Evolutionary conservation across 2,329 filamentous ascomycete genomes (phyloP), one percentile per base, ranked within the genome.

Genomic region (Trichoderma koningiopsis): DNA sequence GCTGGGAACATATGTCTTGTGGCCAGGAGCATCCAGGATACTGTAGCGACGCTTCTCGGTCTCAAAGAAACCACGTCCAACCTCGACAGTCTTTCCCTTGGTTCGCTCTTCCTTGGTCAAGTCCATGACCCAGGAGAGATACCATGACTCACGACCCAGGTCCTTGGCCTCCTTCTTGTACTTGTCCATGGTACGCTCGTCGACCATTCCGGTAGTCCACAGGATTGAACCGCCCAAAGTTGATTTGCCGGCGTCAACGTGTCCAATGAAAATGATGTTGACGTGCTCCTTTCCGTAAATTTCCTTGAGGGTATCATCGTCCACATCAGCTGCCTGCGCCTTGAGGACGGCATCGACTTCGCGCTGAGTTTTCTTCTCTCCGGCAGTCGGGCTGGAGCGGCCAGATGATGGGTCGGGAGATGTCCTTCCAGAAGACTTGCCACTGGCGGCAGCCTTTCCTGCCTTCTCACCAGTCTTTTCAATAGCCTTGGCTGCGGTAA

Each of bases 21-120:
- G 95, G 22, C 95, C 96, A 13, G 96, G 96, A 0, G 96, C 96
- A 81, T 99, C 96, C 60, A 99, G 87, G 73, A 99, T 97, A 76
- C 93, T 96, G 88, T 99, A 99, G 76, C 93, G 87, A 74, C 96
- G 91, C 85, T 96, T 97, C 71, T 98, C 93, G 4, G 96, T 97
- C 84, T 98, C 96, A 81, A 99, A 97, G 81, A 93, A 97, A 14
- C 93, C 96, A 77, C 95, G 89, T 31, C 96, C 96, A 73, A 98
- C 95, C 81, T 99, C 96, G 72, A 99, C 94, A 6, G 96, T 99
- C 86, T 98, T 99, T 74, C 96, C 96, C 86, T 98, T 97, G 64
- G 92, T 85, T 77, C 96, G 89, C 80, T 99, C 96, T 81, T 99
- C 96, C 81, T 95, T 97, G 74, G 94, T 99, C 80, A 98, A 81